Percentiles rank a stretch among this genome's conserved stretches.
phyloP scores from a whole-genome alignment of 2,329 filamentous ascomycete species.

The Cladorrhinum sp. region DNA sequence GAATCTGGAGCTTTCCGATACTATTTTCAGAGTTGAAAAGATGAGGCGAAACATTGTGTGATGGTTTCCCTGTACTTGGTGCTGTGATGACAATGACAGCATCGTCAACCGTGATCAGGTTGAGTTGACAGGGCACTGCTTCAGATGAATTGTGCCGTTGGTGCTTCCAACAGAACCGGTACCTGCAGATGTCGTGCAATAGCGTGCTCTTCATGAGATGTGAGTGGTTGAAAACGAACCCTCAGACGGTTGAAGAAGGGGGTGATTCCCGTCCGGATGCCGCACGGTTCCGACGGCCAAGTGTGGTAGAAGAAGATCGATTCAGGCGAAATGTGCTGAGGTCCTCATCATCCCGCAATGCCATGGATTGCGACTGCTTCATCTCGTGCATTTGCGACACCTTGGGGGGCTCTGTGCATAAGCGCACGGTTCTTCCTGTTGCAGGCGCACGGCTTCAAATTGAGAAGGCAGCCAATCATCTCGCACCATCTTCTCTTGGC shows the following conservation, averaged over 20 bases:
- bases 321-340: neutral
- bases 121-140: neutral
- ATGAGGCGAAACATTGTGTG: neutral
- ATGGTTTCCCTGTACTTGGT: neutral
- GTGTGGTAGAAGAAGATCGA: neutral
- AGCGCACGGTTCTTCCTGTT: constrained; percentile 15
- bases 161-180: neutral
- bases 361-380: constrained; percentile 17
- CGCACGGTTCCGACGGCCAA: constrained; percentile 16
- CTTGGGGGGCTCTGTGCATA: constrained; percentile 6
- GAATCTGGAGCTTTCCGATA: constrained; percentile 4
- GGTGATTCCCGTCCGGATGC: constrained; percentile 12
- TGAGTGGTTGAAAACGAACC: neutral
- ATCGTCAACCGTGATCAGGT: neutral
- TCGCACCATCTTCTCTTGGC: constrained; percentile 9
- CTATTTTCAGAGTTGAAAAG: constrained; percentile 5
- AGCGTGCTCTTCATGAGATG: neutral
- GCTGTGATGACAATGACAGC: neutral
- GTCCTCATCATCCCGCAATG: constrained; percentile 6
- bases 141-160: neutral
- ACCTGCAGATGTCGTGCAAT: neutral
- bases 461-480: constrained; percentile 1
- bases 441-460: constrained; percentile 17
- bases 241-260: neutral
- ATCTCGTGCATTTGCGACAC: constrained; percentile 7